These are phyloP conservation scores for Sanguinoderma infundibulare DNA, from an alignment of 1,284 basidiomycete genomes.

Conservation along the genomic window DNA sequence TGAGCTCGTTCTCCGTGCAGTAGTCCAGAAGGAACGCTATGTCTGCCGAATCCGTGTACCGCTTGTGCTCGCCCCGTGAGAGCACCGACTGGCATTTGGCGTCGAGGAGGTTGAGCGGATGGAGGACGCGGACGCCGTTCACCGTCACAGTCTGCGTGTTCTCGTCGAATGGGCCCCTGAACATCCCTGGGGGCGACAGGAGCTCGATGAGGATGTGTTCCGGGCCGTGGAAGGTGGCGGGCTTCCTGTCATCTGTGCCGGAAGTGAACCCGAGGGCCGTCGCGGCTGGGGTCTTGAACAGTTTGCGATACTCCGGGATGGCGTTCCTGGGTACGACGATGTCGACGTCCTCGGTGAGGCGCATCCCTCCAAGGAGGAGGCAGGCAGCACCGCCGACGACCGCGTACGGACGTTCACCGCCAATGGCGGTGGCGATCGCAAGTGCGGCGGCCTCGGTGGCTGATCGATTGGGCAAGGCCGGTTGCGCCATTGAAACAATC, in stretches of 20 bases:
- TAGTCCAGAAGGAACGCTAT: conserved; percentile 7
- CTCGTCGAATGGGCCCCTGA: conserved; percentile 1
- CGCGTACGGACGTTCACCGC: neutral
- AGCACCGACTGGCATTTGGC: conserved; percentile 3
- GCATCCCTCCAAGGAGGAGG: neutral
- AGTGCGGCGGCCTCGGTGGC: neutral
- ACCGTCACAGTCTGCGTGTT: neutral
- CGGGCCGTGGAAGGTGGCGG: conserved; percentile 1
- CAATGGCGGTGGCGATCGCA: neutral
- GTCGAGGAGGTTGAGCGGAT: neutral
- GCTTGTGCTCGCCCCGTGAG: neutral
- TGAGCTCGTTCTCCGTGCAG: neutral
- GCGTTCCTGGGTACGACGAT: neutral
- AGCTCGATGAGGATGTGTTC: neutral
- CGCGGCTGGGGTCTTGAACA: neutral
- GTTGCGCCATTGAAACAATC: neutral
- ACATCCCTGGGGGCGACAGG: neutral
- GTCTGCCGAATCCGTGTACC: conserved; percentile 2
- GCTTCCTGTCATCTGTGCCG: neutral
- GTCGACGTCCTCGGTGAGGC: conserved; percentile 11
- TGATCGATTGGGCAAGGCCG: neutral
- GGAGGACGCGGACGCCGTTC: conserved; percentile 6
- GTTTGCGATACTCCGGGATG: neutral
- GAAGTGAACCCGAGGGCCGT: neutral
- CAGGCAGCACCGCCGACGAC: conserved; percentile 3